phyloP scores from a whole-genome alignment of 768 basidiomycete genomes.

The Paxillus rubicundulus region DNA sequence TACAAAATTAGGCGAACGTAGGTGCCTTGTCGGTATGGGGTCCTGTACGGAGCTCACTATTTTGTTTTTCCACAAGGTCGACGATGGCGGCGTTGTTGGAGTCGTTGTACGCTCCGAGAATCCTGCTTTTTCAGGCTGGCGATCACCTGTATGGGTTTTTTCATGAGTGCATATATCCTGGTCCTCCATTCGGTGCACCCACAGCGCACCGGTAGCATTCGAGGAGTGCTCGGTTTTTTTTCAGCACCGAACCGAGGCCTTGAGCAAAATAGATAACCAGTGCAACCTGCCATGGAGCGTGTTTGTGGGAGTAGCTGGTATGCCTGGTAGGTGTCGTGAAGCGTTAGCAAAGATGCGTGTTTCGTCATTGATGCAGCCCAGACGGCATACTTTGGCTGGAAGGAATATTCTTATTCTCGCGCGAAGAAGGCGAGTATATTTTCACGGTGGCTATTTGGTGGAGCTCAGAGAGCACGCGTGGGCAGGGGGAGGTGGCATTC shows the following conservation, averaged over 20 bases:
- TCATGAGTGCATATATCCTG: constrained; percentile 18
- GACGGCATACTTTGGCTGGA: constrained; percentile 27
- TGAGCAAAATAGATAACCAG: constrained; percentile 24
- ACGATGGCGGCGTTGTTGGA: neutral
- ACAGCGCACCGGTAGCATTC: constrained; percentile 7
- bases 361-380: constrained; percentile 28
- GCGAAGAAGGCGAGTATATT: constrained; percentile 37
- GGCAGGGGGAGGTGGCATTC: constrained; percentile 46
- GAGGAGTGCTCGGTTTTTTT: constrained; percentile 18
- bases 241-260: neutral
- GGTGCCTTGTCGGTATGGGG: neutral
- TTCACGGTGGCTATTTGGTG: too few species aligned
- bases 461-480: neutral
- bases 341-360: constrained; percentile 6
- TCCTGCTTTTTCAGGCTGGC: constrained; percentile 35
- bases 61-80: neutral
- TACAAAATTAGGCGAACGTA: constrained; percentile 18
- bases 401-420: constrained; percentile 22
- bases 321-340: constrained; percentile 13
- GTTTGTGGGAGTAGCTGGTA: constrained; percentile 28
- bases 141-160: constrained; percentile 39
- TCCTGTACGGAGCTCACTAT: constrained; percentile 30
- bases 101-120: constrained; percentile 47
- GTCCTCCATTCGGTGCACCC: constrained; percentile 29
- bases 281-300: constrained; percentile 25